Conservation (phyloP, 257 asterid genomes). For the Plantago elongata region DNA sequence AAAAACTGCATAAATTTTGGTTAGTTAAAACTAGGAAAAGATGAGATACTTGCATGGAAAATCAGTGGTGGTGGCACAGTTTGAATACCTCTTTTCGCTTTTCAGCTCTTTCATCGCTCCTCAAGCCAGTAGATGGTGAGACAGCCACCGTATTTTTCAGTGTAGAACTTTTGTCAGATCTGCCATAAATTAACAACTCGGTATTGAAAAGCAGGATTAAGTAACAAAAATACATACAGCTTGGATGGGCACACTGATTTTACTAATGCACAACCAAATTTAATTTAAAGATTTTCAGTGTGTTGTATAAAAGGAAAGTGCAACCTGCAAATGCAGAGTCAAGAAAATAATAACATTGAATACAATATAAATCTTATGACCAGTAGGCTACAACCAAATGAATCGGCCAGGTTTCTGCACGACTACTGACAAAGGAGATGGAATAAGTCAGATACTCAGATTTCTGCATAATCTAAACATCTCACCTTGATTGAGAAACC, state of each 20-base stretch:
- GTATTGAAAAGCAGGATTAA: too few species aligned
- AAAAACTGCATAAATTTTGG: slow-evolving; percentile 26
- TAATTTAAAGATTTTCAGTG: too few species aligned
- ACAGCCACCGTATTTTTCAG: slow-evolving; percentile 21
- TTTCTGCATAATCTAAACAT: not conserved
- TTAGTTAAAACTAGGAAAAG: not conserved
- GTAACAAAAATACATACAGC: too few species aligned
- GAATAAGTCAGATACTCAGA: slow-evolving; percentile 4
- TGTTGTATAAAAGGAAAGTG: slow-evolving; percentile 2
- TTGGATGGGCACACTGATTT: too few species aligned
- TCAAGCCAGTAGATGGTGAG: slow-evolving; percentile 40
- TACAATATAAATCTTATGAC: too few species aligned
- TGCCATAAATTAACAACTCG: slow-evolving; percentile 18
- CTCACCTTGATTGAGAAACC: slow-evolving; percentile 39
- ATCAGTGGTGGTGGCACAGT: slow-evolving; percentile 11
- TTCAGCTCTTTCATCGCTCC: slow-evolving; percentile 50
- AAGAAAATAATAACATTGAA: not conserved
- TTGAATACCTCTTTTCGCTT: slow-evolving; percentile 63
- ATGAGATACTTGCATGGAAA: slow-evolving; percentile 14
- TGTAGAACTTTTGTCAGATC: slow-evolving; percentile 40
- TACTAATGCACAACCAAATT: too few species aligned
- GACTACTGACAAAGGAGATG: slow-evolving; percentile 3
- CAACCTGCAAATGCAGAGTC: not conserved
- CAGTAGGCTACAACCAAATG: not conserved
- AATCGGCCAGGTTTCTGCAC: not conserved